phyloP scores from a whole-genome alignment of 805 yeast genomes.

The Kazachstania taianensis region DNA sequence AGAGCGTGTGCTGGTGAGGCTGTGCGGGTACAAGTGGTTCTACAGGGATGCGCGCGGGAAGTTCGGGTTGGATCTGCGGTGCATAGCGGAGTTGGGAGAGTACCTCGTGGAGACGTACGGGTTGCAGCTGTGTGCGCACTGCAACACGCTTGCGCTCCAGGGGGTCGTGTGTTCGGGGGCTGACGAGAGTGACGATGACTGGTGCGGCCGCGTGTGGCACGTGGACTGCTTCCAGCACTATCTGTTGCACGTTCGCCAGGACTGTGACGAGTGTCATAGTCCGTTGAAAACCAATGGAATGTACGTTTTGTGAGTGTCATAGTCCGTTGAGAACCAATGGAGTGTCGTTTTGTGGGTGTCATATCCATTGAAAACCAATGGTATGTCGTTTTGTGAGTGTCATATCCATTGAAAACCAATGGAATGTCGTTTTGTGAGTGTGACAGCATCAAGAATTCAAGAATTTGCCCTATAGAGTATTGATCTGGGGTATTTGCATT shows the following conservation, averaged over 20 bases:
- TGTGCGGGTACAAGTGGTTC: constrained; percentile 24
- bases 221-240: constrained; percentile 25
- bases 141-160: constrained; percentile 16
- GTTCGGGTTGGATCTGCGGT: constrained; percentile 20
- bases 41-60: constrained; percentile 16
- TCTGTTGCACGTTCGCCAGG: constrained; percentile 17
- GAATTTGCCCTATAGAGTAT: too few species aligned
- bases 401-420: constrained; percentile 10
- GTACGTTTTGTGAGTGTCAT: constrained; percentile 15
- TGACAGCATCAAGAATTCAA: too few species aligned
- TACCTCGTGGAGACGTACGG: constrained; percentile 12
- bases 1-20: constrained; percentile 12
- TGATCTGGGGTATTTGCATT: too few species aligned
- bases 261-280: constrained; percentile 14
- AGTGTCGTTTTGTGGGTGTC: constrained; percentile 15
- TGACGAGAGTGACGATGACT: constrained; percentile 1
- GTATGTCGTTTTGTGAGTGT: constrained; percentile 18
- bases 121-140: constrained; percentile 15
- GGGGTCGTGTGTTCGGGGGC: constrained; percentile 22
- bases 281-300: constrained; percentile 15
- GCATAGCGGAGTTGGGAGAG: constrained; percentile 21
- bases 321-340: constrained; percentile 13
- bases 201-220: constrained; percentile 18
- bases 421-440: too few species aligned
- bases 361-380: constrained; percentile 11